phyloP scores from a whole-genome alignment of 805 yeast genomes.

The Yueomyces sp. region DNA sequence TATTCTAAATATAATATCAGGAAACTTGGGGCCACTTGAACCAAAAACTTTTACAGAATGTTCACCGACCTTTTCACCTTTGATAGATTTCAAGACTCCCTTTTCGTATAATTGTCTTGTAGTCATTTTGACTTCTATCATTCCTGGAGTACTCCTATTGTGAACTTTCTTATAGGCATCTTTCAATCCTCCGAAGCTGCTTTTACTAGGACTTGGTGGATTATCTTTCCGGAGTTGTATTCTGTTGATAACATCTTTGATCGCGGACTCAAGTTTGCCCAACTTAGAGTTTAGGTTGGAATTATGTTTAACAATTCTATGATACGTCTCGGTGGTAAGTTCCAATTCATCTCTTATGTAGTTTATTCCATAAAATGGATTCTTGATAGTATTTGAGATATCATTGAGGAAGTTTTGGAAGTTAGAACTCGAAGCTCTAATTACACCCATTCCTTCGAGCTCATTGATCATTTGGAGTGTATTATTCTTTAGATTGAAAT shows the following conservation, averaged over 20 bases:
- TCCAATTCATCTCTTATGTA: constrained; percentile 33
- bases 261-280: constrained; percentile 31
- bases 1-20: constrained; percentile 56
- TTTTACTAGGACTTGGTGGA: not conserved
- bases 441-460: constrained; percentile 51
- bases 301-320: constrained; percentile 33
- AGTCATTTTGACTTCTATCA: constrained; percentile 36
- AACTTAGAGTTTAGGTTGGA: constrained; percentile 29
- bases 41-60: constrained; percentile 27
- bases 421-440: constrained; percentile 47
- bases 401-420: constrained; percentile 73
- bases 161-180: constrained; percentile 27
- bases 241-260: constrained; percentile 27
- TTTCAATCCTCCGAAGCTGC: constrained; percentile 27
- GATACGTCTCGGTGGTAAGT: constrained; percentile 31
- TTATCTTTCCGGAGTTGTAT: not conserved
- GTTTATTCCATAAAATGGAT: constrained; percentile 39
- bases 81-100: constrained; percentile 48
- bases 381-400: constrained; percentile 65
- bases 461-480: constrained; percentile 66
- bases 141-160: constrained; percentile 8
- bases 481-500: constrained; percentile 63
- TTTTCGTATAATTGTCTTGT: constrained; percentile 64
- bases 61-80: constrained; percentile 34
- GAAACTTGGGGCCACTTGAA: constrained; percentile 36